Base-by-base conservation (phyloP, 23 red algal genomes). In the Chondrus crispus region DNA sequence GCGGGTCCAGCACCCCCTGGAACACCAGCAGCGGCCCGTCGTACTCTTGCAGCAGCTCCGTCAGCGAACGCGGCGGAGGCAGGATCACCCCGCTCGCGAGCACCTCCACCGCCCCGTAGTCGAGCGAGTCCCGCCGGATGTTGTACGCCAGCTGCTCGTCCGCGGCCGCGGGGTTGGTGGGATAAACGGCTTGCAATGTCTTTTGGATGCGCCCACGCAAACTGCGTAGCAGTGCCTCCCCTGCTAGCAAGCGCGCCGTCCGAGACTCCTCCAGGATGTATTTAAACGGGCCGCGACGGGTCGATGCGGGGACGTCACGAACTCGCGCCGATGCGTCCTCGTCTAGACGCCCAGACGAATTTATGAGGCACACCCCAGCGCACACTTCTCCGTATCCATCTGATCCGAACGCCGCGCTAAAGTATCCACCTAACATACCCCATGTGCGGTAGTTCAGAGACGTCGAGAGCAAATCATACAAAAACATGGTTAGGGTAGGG, bases 121-220 rank as follows among this genome's bases (percentile, higher is more conserved):
- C 95, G 28, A 87, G 36, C n/a, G 82, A 89, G 48, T 80, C 64
- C 46, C 90, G 48, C 55, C 81, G 63, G 46, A 98, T 98, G 19
- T 88, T 72, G 14, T 72, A 13, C 7, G 81, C 74, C 62, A 98
- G 60, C 32, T 80, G 72, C 43, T 85, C 53, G 33, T 85, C 74
- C 26, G 80, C 90, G 16, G 68, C 72, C 22, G 74, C 50, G 6
- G 91, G 95, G 30, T 78, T 81, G 8, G 84, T 68, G 0, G 95
- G 95, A 74, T 98, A 98, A 5, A 98, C 91, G 40, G 79, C 46
- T 14, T 50, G 51, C 14, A 98, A 85, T 12, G 92, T 98, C 18
- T 58, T 81, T 43, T 78, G 66, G 75, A 98, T 91, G 32, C 87
- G 57, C 14, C 76, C 54, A 30, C 82, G 85, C 77, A 98, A 84